These are phyloP conservation scores for Cylindricascospora bacillispora DNA, from an alignment of 1,139 yeast species.

Conservation along the genomic window DNA sequence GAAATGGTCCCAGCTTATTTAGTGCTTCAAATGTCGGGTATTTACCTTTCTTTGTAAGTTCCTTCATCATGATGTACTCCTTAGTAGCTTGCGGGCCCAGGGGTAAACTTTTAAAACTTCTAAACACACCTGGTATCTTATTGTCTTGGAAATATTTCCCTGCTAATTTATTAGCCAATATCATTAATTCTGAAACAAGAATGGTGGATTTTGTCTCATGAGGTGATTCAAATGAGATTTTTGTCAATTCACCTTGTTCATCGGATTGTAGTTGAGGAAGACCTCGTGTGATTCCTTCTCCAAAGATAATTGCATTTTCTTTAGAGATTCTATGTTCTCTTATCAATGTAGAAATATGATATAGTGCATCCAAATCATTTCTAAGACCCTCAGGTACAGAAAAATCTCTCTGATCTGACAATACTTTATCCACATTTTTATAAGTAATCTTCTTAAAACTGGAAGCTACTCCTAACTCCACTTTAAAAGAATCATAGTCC, in stretches of 20 bases:
- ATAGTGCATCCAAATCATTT: constrained; percentile 29
- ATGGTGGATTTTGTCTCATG: constrained; percentile 32
- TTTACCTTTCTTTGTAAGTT: constrained; percentile 14
- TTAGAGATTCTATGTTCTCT: constrained; percentile 23
- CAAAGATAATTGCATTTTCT: constrained; percentile 28
- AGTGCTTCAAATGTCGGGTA: constrained; percentile 25
- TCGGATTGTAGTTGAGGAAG: constrained; percentile 8
- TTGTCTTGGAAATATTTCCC: constrained; percentile 39
- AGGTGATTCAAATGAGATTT: constrained; percentile 17
- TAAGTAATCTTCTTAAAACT: constrained; percentile 40
- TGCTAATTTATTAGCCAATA: constrained; percentile 53
- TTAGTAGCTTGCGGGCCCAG: constrained; percentile 19
- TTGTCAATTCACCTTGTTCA: constrained; percentile 6
- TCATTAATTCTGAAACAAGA: constrained; percentile 75
- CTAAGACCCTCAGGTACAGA: constrained; percentile 2
- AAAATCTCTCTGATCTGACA: constrained; percentile 10
- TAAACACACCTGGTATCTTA: constrained; percentile 46
- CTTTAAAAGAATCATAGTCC: constrained; percentile 21
- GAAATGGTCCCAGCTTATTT: constrained; percentile 28
- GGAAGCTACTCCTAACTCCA: constrained; percentile 31
- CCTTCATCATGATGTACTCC: constrained; percentile 21
- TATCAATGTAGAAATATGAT: constrained; percentile 26
- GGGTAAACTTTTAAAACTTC: constrained; percentile 33
- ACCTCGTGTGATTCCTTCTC: constrained; percentile 24
- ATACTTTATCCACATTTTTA: constrained; percentile 33